These are phyloP conservation scores for Helenozyma rhizophorensis DNA, from an alignment of 805 yeast species.

Conservation along the genomic window DNA sequence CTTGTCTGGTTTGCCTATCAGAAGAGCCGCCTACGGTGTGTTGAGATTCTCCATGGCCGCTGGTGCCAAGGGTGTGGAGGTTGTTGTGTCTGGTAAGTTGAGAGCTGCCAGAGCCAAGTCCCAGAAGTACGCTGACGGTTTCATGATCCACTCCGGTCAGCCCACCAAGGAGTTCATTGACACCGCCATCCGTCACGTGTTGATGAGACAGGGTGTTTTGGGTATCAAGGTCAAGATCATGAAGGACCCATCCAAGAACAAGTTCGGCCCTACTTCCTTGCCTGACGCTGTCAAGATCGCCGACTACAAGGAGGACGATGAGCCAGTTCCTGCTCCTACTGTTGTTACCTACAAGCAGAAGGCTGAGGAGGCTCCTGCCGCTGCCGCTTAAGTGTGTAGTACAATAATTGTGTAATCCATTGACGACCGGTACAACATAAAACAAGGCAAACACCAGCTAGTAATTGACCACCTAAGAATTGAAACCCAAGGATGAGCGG, in stretches of 20 bases:
- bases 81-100: slow-evolving; percentile 98
- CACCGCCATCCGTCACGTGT: slow-evolving; percentile 98
- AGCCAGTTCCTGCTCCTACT: slow-evolving; percentile 69
- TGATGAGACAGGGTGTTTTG: slow-evolving; percentile 99
- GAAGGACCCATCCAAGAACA: slow-evolving; percentile 94
- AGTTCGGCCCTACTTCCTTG: slow-evolving; percentile 81
- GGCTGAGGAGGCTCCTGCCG: slow-evolving; percentile 15
- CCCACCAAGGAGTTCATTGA: slow-evolving; percentile 99
- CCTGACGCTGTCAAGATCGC: slow-evolving; percentile 92
- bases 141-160: slow-evolving; percentile 99
- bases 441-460: no score
- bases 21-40: slow-evolving; percentile 99
- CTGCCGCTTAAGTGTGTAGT: slow-evolving; percentile 14
- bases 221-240: slow-evolving; percentile 99
- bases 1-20: slow-evolving; percentile 97
- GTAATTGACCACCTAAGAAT: no score
- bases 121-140: slow-evolving; percentile 99
- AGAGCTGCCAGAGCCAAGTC: slow-evolving; percentile 99
- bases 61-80: slow-evolving; percentile 99
- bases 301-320: slow-evolving; percentile 92
- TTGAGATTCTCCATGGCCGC: slow-evolving; percentile 99
- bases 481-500: no score
- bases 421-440: no score
- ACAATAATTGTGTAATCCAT: no score
- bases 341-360: slow-evolving; percentile 67